Base-by-base conservation (phyloP, 2,329 filamentous ascomycete species). In the Hawksworthiomyces lignivorus region DNA sequence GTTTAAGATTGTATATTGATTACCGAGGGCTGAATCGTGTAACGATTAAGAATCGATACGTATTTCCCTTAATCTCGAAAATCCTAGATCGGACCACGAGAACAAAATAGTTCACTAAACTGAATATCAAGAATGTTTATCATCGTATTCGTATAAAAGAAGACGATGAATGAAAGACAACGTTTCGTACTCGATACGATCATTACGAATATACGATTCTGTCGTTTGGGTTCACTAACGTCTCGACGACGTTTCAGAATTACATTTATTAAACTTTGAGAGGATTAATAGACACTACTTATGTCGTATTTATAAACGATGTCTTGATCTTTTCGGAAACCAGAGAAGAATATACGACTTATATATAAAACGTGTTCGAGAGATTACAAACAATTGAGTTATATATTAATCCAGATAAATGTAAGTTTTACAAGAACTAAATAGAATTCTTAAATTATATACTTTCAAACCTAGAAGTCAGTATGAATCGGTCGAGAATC, bases 281-380 rank as follows among this genome's bases (percentile, higher is more conserved):
- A 26, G 24, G 24, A 26, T 26, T 26, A 26, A 26, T 26, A 7
- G 12, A 26, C 24, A 12, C 12, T 26, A 26, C 24, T 7, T 26
- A 26, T 26, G 37, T 41, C 36, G 45, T 30, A 22, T 34, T 21
- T 45, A 33, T 41, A 17, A 30, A 33, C 22, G 24, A 28, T 19
- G 14, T 40, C 28, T 44, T 20, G 12, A 32, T 20, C 20, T 36
- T 21, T n/a, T 36, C 21, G 30, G 20, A n/a, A 29, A 24, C 14
- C 3, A 18, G 28, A 22, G 11, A 37, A 15, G 28, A 43, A 10
- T 27, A 31, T 27, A 45, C 11, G 20, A 36, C 21, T 41, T 41
- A 41, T 34, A 14, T 26, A 29, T 28, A 32, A 30, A 26, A 33
- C n/a, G 37, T 30, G 30, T 21, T 26, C 35, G 24, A 30, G 33